Evolutionary conservation across 495 filamentous ascomycete species (phyloP), one percentile per base, ranked within the genome.

Genomic region (Penicillium maclennaniae): DNA sequence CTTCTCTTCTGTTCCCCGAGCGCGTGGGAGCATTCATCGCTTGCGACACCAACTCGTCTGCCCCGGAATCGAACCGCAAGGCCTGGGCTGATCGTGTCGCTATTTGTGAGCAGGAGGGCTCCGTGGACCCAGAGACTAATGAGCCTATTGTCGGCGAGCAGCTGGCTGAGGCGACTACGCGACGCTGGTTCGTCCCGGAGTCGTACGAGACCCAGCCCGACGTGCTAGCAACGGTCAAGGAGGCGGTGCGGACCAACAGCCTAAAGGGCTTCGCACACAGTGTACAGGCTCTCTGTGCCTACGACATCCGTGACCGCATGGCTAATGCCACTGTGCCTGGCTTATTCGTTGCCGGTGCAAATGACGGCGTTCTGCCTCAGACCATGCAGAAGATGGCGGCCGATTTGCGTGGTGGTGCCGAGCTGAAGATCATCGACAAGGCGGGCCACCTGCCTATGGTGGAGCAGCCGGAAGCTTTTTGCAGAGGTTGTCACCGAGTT

Each of bases 381-480:
- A 86, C 85, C 1, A 92, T 92, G 88, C 79, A 82, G 47, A 81
- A 84, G 25, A 89, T 92, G 76, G 82, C 77, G 51, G 71, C 68
- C 0, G 66, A 72, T 43, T 61, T 87, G 51, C 81, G 80, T 4
- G 63, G 64, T 1, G 81, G 76, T 1, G 79, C 80, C 0, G 77
- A 81, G 62, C 71, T 86, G 51, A 79, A 73, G 63, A 63, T 85
- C 45, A 79, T 92, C 45, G 79, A 84, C 2, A 67, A 72, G 21
- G 85, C 87, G 0, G 89, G 89, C 0, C 89, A 93, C 72, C 66
- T 93, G 69, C 89, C 89, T 4, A 93, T 93, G 89, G 83, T 81
- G 34, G 88, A 93, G 74, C 80, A 85, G 53, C 85, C 86, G 8
- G 68, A 69, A 53, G 79, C 77, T 12, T 87, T 87, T 90, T 66